These are phyloP conservation scores for Paspalum notatum DNA, from an alignment of 176 grass and related monocot genomes.

Conservation along the genomic window DNA sequence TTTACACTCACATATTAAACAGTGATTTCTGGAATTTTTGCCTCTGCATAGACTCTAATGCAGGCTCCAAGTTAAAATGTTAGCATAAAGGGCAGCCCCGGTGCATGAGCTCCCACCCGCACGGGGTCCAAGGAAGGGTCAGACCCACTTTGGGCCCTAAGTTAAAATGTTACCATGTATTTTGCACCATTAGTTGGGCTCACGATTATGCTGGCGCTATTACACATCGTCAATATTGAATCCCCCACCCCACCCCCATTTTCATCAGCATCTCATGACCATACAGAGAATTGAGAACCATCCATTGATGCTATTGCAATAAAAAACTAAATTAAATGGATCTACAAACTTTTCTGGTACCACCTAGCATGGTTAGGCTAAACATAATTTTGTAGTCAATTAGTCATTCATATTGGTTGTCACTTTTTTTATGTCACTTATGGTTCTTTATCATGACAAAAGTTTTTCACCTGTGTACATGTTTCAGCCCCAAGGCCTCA, in stretches of 20 bases:
- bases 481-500: conserved; percentile 95
- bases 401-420: neutral
- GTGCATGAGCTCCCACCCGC: no score
- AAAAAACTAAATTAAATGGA: neutral
- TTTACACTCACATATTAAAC: neutral
- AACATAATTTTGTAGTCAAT: neutral
- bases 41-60: neutral
- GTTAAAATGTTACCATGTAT: neutral
- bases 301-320: neutral
- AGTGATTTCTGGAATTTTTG: neutral
- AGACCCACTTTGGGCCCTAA: no score
- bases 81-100: no score
- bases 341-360: neutral
- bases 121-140: no score
- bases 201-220: neutral
- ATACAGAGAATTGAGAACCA: conserved; percentile 2
- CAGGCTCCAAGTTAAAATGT: neutral
- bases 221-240: neutral
- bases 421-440: neutral
- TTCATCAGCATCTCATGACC: neutral
- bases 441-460: conserved; percentile 1
- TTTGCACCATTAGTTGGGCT: neutral
- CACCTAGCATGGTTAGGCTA: neutral
- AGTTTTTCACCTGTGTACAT: neutral
- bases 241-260: no score